These are phyloP conservation scores for Microbotryomycetes sp. DNA, from an alignment of 1,284 basidiomycete species.

Conservation along the genomic window DNA sequence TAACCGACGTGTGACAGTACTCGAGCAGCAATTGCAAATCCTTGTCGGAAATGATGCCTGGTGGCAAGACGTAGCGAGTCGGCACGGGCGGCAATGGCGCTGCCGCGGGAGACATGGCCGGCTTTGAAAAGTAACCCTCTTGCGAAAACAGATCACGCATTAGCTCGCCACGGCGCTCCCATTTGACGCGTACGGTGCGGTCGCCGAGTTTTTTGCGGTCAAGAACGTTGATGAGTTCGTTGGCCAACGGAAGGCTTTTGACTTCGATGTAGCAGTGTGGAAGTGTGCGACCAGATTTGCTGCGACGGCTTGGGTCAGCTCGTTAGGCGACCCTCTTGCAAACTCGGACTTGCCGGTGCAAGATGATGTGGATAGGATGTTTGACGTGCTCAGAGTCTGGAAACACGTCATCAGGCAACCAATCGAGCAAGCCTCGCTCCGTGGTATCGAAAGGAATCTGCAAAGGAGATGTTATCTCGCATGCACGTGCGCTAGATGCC, in stretches of 20 bases:
- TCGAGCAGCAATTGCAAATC: background rate
- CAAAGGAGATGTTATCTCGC: too few relatives aligned
- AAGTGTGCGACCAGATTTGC: conserved; percentile 21
- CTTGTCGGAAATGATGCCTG: background rate
- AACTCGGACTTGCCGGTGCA: conserved; percentile 18
- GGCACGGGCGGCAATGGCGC: conserved; percentile 21
- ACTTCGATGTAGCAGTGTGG: conserved; percentile 31
- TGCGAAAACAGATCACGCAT: conserved; percentile 22
- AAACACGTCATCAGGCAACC: conserved; percentile 9
- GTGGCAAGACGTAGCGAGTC: conserved; percentile 4
- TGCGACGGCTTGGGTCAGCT: background rate
- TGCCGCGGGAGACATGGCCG: conserved; percentile 7
- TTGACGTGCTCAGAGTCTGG: background rate
- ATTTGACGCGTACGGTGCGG: conserved; percentile 28
- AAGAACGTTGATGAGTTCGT: background rate
- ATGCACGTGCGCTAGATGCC: background rate
- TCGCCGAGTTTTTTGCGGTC: conserved; percentile 18
- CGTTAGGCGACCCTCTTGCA: background rate
- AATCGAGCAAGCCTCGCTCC: conserved; percentile 3
- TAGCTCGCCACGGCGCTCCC: conserved; percentile 25
- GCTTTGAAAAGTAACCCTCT: conserved; percentile 3
- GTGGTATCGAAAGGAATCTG: conserved; percentile 26
- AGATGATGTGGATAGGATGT: conserved; percentile 20
- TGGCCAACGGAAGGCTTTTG: background rate
- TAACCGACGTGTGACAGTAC: background rate